Evolutionary conservation across 106 monocot species (phyloP), one percentile per base, ranked within the genome.

Genomic region (Dendrobium huoshanense): DNA sequence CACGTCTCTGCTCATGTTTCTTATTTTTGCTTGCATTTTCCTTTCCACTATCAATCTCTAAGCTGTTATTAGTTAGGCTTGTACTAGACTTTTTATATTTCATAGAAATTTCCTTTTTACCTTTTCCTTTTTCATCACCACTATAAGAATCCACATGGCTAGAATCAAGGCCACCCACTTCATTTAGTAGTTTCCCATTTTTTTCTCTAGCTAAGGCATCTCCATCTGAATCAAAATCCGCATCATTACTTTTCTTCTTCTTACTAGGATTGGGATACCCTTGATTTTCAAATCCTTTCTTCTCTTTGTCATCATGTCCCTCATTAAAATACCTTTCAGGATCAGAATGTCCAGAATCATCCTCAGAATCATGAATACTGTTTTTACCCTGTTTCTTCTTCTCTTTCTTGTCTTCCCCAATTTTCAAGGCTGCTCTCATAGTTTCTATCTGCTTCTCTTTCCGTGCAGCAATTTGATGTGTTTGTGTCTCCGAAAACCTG

Each of bases 371-470:
- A 85, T 81, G 80, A 44, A 18, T n/a, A 10, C 37, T 41, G 73
- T 16, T 27, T 15, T 61, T 49, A 31, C 3, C n/a, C 41, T 77
- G 77, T 56, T 83, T 85, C 42, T 77, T 72, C 33, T 65, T 48
- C 56, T 77, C 33, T 56, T 79, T 81, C 41, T 82, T 40, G 13
- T 77, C 72, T 8, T 79, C 25, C 31, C 83, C 81, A 56, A 95
- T 87, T 22, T 85, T 86, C 55, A 97, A 85, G 2, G 96, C 96
- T 65, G 82, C 86, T 82, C 94, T 85, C 70, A 97, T 73, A 31
- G 82, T 87, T 82, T 97, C 94, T 27, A 94, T 75, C 74, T 97
- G 90, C 73, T 89, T 97, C 85, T 92, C 96, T 80, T 97, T 97
- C 19, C 92, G 85, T 77, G 92, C 94, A 85, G 96, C 96, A 85